Percentiles rank a stretch among this genome's conserved stretches.
phyloP scores from a whole-genome alignment of 106 monocot genomes.

The Triglochin maritima region DNA sequence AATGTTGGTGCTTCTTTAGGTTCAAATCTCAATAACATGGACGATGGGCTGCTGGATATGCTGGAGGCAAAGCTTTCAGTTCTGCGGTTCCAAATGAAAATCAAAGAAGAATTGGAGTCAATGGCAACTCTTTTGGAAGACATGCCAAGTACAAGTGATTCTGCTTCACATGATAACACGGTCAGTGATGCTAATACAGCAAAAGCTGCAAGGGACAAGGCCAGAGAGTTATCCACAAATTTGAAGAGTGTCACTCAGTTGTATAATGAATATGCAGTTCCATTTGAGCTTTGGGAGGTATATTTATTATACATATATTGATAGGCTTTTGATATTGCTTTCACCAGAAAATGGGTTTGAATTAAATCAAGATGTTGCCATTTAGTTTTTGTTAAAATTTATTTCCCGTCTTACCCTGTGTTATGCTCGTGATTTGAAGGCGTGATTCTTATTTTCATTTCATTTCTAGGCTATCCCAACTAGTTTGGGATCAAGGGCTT shows the following conservation, averaged over 20 bases:
- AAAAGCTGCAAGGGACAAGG: constrained; percentile 54
- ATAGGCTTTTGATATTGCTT: not conserved
- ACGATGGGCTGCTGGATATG: constrained; percentile 74
- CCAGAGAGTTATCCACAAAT: constrained; percentile 61
- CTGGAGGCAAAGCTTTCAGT: constrained; percentile 92
- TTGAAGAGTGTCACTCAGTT: constrained; percentile 93
- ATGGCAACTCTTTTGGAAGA: constrained; percentile 42
- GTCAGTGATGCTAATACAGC: constrained; percentile 31
- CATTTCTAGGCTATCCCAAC: too few species aligned
- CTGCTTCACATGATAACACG: constrained; percentile 23
- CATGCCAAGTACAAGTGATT: constrained; percentile 22
- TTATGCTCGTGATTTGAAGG: too few species aligned
- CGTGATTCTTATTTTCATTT: too few species aligned
- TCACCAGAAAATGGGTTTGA: not conserved
- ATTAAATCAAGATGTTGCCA: too few species aligned
- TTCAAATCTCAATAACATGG: constrained; percentile 32
- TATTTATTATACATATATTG: not conserved
- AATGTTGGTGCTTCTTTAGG: constrained; percentile 24
- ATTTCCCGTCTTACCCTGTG: too few species aligned
- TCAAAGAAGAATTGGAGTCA: constrained; percentile 64
- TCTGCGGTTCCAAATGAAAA: constrained; percentile 84
- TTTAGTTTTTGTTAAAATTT: too few species aligned
- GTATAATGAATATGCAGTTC: constrained; percentile 97
- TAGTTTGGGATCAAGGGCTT: too few species aligned
- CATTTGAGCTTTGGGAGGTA: constrained; percentile 98